Conservation (phyloP, 208 protist species). For the Leishmania lainsoni region DNA sequence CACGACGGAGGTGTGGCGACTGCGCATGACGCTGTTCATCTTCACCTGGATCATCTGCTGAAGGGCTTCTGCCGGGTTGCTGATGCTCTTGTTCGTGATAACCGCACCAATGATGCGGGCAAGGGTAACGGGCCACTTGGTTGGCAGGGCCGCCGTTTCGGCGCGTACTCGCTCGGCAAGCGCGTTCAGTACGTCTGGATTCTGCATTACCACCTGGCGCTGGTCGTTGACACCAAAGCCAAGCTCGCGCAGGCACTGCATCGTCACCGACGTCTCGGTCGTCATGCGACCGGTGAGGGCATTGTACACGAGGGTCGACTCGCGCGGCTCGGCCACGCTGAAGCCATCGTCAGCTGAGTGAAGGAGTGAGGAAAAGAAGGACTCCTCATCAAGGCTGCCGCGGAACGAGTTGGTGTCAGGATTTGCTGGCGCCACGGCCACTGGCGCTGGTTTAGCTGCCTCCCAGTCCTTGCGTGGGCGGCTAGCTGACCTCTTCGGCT, state of each 20-base stretch:
- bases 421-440: neutral
- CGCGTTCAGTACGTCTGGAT: constrained; percentile 58
- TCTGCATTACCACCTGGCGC: constrained; percentile 67
- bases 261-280: constrained; percentile 62
- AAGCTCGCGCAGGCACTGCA: constrained; percentile 61
- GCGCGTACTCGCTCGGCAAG: constrained; percentile 68
- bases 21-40: constrained; percentile 75
- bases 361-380: constrained; percentile 38
- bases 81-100: constrained; percentile 59
- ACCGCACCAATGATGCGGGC: constrained; percentile 60
- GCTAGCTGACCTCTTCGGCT: neutral
- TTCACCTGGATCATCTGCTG: constrained; percentile 84
- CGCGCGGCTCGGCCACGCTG: constrained; percentile 11
- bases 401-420: constrained; percentile 13
- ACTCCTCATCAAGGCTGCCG: constrained; percentile 31
- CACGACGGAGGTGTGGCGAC: constrained; percentile 76
- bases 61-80: constrained; percentile 72
- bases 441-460: constrained; percentile 1
- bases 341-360: neutral
- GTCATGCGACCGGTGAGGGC: constrained; percentile 86
- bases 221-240: constrained; percentile 81
- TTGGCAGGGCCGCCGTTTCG: constrained; percentile 53
- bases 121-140: constrained; percentile 77
- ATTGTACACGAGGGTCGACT: constrained; percentile 80
- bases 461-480: neutral